Evolutionary conservation across 805 yeast genomes (phyloP), one percentile per base, ranked within the genome.

Genomic region (Candida silvicultrix): DNA sequence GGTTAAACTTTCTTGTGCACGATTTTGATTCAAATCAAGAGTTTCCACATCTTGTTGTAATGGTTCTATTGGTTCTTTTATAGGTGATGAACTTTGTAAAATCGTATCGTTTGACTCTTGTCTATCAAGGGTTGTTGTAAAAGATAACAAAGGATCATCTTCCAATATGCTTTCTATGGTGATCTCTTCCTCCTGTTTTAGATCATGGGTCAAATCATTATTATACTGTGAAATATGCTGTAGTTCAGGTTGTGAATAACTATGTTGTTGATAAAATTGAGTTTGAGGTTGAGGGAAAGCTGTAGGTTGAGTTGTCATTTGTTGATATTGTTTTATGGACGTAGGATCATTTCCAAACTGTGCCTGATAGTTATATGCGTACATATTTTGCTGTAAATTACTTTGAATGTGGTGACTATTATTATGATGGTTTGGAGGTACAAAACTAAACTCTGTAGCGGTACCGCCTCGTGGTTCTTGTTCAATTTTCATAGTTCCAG

Each of bases 51-150:
- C 35, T 45, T 53, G 41, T 50, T 60, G 25, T 44, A 55, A 29
- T 38, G 52, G 40, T 45, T 46, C 42, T 37, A 34, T 42, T 44
- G 47, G 38, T 18, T 18, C 23, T 41, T 52, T 31, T 19, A 52
- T 38, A 6, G 56, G 56, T 2, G 54, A 50, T 0, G 62, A 57
- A 3, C 41, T 41, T 38, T 58, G 60, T 5, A 57, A 32, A 20
- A 59, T 58, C 9, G 63, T 59, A 21, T 58, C 62, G 40, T 59
- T 58, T 1, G 63, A 59, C n/a, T 53, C 53, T 22, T 53, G 56
- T 46, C 63, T 53, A 43, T 57, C 61, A 25, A 59, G 40, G 2
- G 59, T 46, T 0, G 56, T 57, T 14, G 62, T 55, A 42, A 55
- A 58, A 0, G 58, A 55, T 7, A 55, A 19, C 10, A 59, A 40